phyloP scores from a whole-genome alignment of 495 filamentous ascomycete species.

The Podospora appendiculata region DNA sequence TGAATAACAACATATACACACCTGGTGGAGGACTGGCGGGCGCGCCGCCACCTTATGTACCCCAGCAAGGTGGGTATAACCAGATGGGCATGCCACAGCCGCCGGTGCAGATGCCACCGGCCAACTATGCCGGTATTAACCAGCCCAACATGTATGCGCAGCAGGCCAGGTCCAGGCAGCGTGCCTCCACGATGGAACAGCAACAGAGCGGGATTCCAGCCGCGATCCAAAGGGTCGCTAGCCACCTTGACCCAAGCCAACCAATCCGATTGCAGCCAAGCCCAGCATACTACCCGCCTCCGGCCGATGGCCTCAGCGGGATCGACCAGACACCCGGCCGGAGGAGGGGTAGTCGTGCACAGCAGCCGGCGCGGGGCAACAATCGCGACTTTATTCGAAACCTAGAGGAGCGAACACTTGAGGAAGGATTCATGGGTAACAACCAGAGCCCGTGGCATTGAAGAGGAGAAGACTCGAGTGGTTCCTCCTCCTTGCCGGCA shows the following conservation, averaged over 20 bases:
- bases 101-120: constrained; percentile 58
- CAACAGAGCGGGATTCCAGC: constrained; percentile 86
- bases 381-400: constrained; percentile 90
- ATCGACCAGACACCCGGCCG: constrained; percentile 50
- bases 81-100: constrained; percentile 66
- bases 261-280: constrained; percentile 93
- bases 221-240: constrained; percentile 91
- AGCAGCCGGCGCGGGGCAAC: constrained; percentile 50
- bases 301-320: constrained; percentile 67
- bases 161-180: constrained; percentile 62
- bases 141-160: constrained; percentile 76
- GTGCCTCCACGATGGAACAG: constrained; percentile 92
- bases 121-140: constrained; percentile 50
- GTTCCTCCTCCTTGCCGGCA: no score
- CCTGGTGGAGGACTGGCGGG: constrained; percentile 54
- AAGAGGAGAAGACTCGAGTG: constrained; percentile 2
- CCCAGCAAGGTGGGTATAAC: constrained; percentile 60
- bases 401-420: constrained; percentile 85
- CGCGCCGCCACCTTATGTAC: constrained; percentile 79
- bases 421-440: constrained; percentile 63
- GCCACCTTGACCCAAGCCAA: constrained; percentile 89
- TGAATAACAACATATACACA: constrained; percentile 62
- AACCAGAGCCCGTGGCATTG: constrained; percentile 42
- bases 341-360: constrained; percentile 69
- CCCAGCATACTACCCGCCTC: constrained; percentile 95